Base-by-base conservation (phyloP, 1,139 yeast genomes). In the Hemisphaericaspora xylanilytica region DNA sequence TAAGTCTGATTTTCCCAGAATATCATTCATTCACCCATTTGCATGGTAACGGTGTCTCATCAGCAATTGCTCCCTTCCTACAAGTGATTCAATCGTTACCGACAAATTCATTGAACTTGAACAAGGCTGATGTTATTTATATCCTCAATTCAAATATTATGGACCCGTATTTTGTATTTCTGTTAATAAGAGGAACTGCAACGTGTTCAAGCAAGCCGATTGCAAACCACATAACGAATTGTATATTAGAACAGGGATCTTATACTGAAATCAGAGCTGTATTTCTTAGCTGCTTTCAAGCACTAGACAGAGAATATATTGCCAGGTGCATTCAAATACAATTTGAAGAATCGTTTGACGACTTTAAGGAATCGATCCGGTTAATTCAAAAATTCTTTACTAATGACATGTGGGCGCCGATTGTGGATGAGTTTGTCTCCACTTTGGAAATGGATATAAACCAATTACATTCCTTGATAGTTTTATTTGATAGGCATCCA, bases 1-100 rank as follows among this genome's bases (percentile, higher is more conserved):
- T 43, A 15, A 37, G 37, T 10, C 37, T 33, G 31, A 30, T 42
- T 8, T 35, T 43, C 11, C 35, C 35, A 8, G 11, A 21, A n/a
- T 32, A 24, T 11, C 9, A 4, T 11, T 26, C 26, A 13, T 32
- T 28, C 11, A 32, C 28, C 6, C 16, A 32, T 32, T 32, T 32
- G 18, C 16, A 32, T 32, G 11, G 9, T 4, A 17, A 4, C 5
- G 32, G 24, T n/a, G 11, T 15, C 10, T 24, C 32, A 8, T 3
- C 16, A 4, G 2, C 4, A 4, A 18, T 29, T 29, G 24, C 11
- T n/a, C 32, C 32, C 4, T 29, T 29, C 24, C n/a, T 29, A 29
- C 24, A 11, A 24, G 16, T 24, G 6, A 17, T 29, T 15, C n/a
- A 29, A 10, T 17, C 7, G 15, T 3, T 29, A 29, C 7, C 21